Conservation (phyloP, 495 filamentous ascomycete species). For the Tirmania nivea region DNA sequence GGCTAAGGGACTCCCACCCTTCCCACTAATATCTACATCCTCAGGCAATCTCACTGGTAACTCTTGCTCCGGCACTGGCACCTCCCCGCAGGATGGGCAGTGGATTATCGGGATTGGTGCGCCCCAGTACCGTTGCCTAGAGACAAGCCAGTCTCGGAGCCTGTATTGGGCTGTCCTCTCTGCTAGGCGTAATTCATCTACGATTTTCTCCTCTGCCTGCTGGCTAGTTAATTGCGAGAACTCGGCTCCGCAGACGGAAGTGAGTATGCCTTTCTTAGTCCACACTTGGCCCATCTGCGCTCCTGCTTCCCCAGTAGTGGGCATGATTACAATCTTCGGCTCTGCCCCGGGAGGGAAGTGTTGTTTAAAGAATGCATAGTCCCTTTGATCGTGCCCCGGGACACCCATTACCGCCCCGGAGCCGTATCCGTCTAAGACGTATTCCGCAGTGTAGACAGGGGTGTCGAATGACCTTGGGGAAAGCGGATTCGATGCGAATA, state of each 20-base stretch:
- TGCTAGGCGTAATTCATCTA: slow-evolving; percentile 29
- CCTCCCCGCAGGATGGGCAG: slow-evolving; percentile 51
- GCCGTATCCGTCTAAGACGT: slow-evolving; percentile 76
- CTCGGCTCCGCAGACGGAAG: slow-evolving; percentile 35
- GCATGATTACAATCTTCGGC: slow-evolving; percentile 23
- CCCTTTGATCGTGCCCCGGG: slow-evolving; percentile 58
- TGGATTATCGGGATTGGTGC: slow-evolving; percentile 79
- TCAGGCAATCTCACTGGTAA: slow-evolving; percentile 58
- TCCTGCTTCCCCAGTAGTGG: slow-evolving; percentile 18
- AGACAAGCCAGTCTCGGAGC: slow-evolving; percentile 70
- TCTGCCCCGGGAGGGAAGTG: slow-evolving; percentile 31
- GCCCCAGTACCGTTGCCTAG: slow-evolving; percentile 77
- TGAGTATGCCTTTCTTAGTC: slow-evolving; percentile 42
- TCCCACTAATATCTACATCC: slow-evolving; percentile 40
- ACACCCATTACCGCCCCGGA: slow-evolving; percentile 83
- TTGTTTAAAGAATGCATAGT: slow-evolving; percentile 57
- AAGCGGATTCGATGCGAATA: slow-evolving; percentile 46
- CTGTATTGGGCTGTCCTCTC: slow-evolving; percentile 15
- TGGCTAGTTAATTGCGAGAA: slow-evolving; percentile 24
- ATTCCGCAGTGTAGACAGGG: slow-evolving; percentile 62
- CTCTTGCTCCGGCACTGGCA: slow-evolving; percentile 54
- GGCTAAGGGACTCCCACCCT: slow-evolving; percentile 56
- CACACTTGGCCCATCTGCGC: slow-evolving; percentile 26
- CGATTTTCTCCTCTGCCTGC: slow-evolving; percentile 38
- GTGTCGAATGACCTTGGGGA: slow-evolving; percentile 34